Conservation (phyloP, 1,284 basidiomycete species). For the Anthracocystis walkeri region DNA sequence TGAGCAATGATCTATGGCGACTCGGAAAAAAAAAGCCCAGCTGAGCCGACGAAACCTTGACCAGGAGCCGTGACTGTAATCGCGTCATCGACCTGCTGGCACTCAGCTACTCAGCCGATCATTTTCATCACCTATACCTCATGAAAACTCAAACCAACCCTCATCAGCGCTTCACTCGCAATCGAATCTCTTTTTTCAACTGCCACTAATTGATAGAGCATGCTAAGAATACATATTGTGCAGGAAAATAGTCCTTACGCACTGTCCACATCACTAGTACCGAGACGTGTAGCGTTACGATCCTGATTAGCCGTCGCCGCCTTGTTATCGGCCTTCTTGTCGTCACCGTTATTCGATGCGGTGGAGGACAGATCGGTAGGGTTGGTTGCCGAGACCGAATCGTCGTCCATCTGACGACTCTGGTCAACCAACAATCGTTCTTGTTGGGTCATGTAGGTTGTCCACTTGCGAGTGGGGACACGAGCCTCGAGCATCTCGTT, state of each 20-base stretch:
- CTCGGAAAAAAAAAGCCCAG: too few species aligned
- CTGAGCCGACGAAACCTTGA: too few species aligned
- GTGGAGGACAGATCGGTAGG: slow-evolving; percentile 31
- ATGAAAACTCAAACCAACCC: too few species aligned
- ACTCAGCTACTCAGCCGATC: too few species aligned
- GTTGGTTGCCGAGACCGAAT: slow-evolving; percentile 22
- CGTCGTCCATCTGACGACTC: slow-evolving; percentile 31
- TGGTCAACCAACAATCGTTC: slow-evolving; percentile 44
- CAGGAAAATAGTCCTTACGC: background rate
- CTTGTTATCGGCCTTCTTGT: slow-evolving; percentile 42
- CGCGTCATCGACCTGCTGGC: too few species aligned
- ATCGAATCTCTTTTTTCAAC: too few species aligned
- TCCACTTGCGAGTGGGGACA: slow-evolving; percentile 59
- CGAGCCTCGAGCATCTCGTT: slow-evolving; percentile 60
- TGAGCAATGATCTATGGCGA: too few species aligned
- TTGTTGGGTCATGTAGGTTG: slow-evolving; percentile 43
- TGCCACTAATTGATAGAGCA: slow-evolving; percentile 3
- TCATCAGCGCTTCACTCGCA: too few species aligned
- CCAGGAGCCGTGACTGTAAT: too few species aligned
- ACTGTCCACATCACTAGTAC: slow-evolving; percentile 34
- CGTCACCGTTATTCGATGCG: slow-evolving; percentile 19
- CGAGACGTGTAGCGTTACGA: slow-evolving; percentile 30
- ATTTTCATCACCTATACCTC: too few species aligned
- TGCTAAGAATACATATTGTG: slow-evolving; percentile 13
- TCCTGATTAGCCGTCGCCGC: slow-evolving; percentile 5